Percentiles rank a stretch among this genome's conserved stretches.
These are phyloP conservation scores for Cystofilobasidium ferigula DNA, from an alignment of 768 basidiomycete species.

Conservation along the genomic window DNA sequence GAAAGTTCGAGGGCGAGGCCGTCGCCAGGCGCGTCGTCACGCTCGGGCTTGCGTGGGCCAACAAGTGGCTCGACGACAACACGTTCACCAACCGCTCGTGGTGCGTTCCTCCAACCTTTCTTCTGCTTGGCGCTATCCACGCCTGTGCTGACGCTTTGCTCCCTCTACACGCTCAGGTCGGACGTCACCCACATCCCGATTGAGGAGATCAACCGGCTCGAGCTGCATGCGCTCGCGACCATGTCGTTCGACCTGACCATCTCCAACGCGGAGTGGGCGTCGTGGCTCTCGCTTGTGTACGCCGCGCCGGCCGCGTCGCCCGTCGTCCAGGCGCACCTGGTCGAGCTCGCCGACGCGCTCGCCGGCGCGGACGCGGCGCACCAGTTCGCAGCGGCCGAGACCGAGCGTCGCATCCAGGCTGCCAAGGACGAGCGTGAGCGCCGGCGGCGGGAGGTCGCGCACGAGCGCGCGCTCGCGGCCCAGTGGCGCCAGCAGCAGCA, in stretches of 20 bases:
- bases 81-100: conserved; percentile 32
- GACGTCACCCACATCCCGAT: conserved; percentile 30
- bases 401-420: not conserved
- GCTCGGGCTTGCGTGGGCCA: conserved; percentile 29
- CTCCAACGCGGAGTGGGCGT: conserved; percentile 25
- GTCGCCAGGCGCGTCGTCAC: conserved; percentile 28
- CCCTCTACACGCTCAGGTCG: too few relatives aligned
- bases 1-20: conserved; percentile 25
- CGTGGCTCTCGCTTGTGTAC: conserved; percentile 26
- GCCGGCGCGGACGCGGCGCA: not conserved
- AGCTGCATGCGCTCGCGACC: conserved; percentile 28
- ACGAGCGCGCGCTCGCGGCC: not conserved
- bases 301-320: not conserved
- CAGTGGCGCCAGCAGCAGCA: conserved; percentile 5
- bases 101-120: conserved; percentile 16
- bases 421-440: not conserved
- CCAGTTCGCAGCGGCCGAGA: conserved; percentile 8
- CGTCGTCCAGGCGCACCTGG: conserved; percentile 6
- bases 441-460: not conserved
- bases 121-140: too few relatives aligned
- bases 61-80: conserved; percentile 33
- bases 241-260: conserved; percentile 29
- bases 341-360: conserved; percentile 19
- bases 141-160: too few relatives aligned
- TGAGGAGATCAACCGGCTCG: conserved; percentile 29